phyloP scores from a whole-genome alignment of 495 filamentous ascomycete species.

The Saxophila tyrrhenica region DNA sequence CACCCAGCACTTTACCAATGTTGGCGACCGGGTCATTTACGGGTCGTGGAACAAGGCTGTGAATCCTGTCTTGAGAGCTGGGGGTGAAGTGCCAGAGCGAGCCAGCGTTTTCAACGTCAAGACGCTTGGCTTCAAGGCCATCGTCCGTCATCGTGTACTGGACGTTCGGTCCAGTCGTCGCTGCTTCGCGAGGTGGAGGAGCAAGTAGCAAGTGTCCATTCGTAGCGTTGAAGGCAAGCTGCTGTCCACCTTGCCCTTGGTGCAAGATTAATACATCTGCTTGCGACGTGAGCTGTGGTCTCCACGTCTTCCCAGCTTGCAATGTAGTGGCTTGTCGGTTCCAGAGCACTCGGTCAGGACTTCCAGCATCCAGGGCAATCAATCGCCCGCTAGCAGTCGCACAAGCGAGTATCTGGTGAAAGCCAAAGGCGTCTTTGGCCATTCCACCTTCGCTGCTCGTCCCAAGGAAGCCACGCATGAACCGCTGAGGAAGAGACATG shows the following conservation, averaged over 20 bases:
- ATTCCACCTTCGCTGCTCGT: conserved; percentile 39
- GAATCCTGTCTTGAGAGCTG: conserved; percentile 52
- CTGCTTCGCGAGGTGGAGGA: not conserved
- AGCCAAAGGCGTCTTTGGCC: conserved; percentile 69
- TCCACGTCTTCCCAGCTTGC: not conserved
- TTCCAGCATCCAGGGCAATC: conserved; percentile 65
- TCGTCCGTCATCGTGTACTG: conserved; percentile 23
- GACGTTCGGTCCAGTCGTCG: conserved; percentile 2
- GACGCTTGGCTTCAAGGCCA: conserved; percentile 20
- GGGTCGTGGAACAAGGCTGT: conserved; percentile 53
- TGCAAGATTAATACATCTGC: not conserved
- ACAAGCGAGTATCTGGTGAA: conserved; percentile 69
- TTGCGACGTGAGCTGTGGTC: not conserved
- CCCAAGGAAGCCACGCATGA: conserved; percentile 58
- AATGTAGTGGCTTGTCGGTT: conserved; percentile 19
- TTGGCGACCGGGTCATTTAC: conserved; percentile 81
- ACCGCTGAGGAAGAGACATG: conserved; percentile 27
- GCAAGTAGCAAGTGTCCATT: conserved; percentile 1
- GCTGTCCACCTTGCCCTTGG: not conserved
- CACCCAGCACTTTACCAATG: conserved; percentile 83
- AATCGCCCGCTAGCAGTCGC: conserved; percentile 72
- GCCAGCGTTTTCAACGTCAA: conserved; percentile 3
- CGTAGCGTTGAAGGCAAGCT: conserved; percentile 4
- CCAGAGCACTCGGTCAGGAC: conserved; percentile 68
- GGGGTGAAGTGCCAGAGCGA: conserved; percentile 63